Conservation (phyloP, 352 stramenopile species). For the Phytophthora sansomeana region DNA sequence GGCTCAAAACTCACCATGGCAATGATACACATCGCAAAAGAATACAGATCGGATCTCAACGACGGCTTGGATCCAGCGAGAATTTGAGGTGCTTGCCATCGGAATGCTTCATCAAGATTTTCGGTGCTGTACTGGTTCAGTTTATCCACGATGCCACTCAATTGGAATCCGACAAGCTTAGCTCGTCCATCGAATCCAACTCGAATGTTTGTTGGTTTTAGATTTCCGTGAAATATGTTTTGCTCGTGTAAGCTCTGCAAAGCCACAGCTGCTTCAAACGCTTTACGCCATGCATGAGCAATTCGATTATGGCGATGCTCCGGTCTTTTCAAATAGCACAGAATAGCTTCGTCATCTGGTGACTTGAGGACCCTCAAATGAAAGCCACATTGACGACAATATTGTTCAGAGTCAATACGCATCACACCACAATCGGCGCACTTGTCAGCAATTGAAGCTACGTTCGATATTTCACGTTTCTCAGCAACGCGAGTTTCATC, state of each 20-base stretch:
- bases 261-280: neutral
- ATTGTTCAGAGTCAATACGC: neutral
- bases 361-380: neutral
- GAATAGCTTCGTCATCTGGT: neutral
- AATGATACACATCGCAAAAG: neutral
- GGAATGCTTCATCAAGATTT: neutral
- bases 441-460: neutral
- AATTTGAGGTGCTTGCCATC: neutral
- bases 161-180: neutral
- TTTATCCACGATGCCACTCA: neutral
- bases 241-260: neutral
- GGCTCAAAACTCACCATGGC: neutral
- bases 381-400: neutral
- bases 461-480: neutral
- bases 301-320: neutral
- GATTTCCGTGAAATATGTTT: neutral
- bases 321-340: neutral
- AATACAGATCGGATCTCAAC: neutral
- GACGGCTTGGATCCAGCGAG: neutral
- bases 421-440: neutral
- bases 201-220: neutral
- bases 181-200: neutral
- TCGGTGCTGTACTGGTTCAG: neutral
- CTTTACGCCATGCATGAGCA: neutral
- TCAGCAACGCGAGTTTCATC: neutral